Evolutionary conservation across 2,329 filamentous ascomycete genomes (phyloP).

Genomic region (Arthrobotrys entomopaga): DNA sequence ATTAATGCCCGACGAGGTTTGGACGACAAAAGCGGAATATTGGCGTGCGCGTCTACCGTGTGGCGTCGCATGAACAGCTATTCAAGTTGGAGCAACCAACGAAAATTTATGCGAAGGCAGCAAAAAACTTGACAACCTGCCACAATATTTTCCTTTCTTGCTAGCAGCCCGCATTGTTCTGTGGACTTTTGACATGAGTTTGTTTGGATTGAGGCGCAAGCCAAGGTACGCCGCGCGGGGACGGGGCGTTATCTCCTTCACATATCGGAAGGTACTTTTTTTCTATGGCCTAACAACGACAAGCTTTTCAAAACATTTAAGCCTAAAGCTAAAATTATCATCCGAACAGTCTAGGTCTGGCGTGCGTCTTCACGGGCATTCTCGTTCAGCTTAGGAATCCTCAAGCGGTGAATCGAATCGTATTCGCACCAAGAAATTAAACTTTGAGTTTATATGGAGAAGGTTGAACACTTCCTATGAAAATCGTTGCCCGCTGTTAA

Average conservation of each 20-base stretch:
- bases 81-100: too few relatives aligned
- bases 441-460: too few relatives aligned
- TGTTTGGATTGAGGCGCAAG: slow-evolving; percentile 4
- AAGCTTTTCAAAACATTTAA: neutral
- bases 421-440: too few relatives aligned
- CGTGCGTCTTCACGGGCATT: slow-evolving; percentile 4
- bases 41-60: neutral
- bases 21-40: slow-evolving; percentile 10
- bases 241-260: neutral
- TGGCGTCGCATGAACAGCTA: neutral
- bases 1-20: slow-evolving; percentile 16
- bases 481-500: too few relatives aligned
- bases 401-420: neutral
- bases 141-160: neutral
- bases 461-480: too few relatives aligned
- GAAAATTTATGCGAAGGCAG: too few relatives aligned
- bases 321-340: slow-evolving; percentile 15
- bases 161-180: neutral
- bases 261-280: neutral
- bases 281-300: neutral
- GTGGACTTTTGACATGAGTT: neutral
- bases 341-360: neutral
- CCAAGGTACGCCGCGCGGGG: neutral
- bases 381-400: slow-evolving; percentile 8
- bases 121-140: too few relatives aligned